phyloP scores from a whole-genome alignment of 192 early-diverging fungal species.

The Geosiphon pyriformis region DNA sequence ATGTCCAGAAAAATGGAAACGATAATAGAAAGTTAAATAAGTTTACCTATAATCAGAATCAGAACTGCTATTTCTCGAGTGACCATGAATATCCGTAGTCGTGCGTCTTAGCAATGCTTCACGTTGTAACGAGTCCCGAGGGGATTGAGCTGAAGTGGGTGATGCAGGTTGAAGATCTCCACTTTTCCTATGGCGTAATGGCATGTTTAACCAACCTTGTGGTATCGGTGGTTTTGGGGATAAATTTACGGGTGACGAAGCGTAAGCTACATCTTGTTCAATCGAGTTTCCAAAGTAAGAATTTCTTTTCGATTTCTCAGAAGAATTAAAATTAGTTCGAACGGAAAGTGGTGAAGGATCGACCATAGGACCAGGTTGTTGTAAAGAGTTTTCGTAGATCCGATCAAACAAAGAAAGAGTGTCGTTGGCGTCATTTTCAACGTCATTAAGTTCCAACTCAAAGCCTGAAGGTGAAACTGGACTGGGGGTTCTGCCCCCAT shows the following conservation, averaged over 20 bases:
- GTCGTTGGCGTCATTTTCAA: slow-evolving; percentile 1
- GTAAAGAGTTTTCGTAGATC: not conserved
- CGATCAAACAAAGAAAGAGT: slow-evolving; percentile 15
- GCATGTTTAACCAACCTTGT: slow-evolving; percentile 5
- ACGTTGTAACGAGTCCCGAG: not conserved
- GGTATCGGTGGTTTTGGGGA: slow-evolving; percentile 3
- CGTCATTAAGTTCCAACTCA: slow-evolving; percentile 1
- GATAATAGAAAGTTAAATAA: too few species aligned
- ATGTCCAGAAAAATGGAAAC: too few species aligned
- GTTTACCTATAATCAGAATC: not conserved
- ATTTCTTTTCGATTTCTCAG: not conserved
- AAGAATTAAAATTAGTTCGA: not conserved
- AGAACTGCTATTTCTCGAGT: not conserved
- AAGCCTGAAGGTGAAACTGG: not conserved
- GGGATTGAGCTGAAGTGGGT: not conserved
- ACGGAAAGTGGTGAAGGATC: not conserved
- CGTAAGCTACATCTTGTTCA: not conserved
- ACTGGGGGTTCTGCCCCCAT: slow-evolving; percentile 12
- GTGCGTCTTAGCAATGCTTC: not conserved
- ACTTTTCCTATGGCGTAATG: not conserved
- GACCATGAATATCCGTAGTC: not conserved
- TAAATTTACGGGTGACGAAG: not conserved
- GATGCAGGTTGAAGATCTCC: not conserved
- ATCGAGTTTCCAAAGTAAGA: not conserved
- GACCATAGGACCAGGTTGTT: not conserved